phyloP scores from a whole-genome alignment of 257 asterid genomes.

The Nicotiana obtusifolia region DNA sequence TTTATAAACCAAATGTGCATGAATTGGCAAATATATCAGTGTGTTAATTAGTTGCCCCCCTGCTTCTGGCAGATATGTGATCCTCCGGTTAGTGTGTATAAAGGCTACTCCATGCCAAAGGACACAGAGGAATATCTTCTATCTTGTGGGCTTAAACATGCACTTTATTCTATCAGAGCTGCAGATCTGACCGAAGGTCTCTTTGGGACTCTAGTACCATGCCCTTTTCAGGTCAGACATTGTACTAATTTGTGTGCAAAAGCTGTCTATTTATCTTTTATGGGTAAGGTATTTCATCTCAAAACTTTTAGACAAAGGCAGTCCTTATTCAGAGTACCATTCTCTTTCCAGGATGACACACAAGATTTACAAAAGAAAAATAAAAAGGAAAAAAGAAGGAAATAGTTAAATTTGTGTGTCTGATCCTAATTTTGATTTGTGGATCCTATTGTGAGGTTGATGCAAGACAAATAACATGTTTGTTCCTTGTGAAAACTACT shows the following conservation, averaged over 20 bases:
- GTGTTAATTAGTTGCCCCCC: neutral
- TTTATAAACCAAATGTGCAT: neutral
- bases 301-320: neutral
- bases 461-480: neutral
- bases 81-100: slow-evolving; percentile 91
- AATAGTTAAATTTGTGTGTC: neutral
- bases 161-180: slow-evolving; percentile 77
- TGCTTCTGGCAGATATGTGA: slow-evolving; percentile 56
- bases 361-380: neutral
- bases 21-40: neutral
- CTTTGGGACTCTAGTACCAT: slow-evolving; percentile 67
- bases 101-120: slow-evolving; percentile 77
- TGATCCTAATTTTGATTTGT: neutral
- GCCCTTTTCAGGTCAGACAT: slow-evolving; percentile 65
- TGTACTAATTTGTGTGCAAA: neutral
- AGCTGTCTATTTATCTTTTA: neutral
- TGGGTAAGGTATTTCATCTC: neutral
- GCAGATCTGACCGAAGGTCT: slow-evolving; percentile 68
- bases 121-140: slow-evolving; percentile 82
- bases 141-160: slow-evolving; percentile 80
- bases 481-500: neutral
- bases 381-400: neutral
- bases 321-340: neutral
- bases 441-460: neutral
- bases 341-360: neutral